Conservation (phyloP, 108 stramenopile genomes). For the Aurantiochytrium sp. region DNA sequence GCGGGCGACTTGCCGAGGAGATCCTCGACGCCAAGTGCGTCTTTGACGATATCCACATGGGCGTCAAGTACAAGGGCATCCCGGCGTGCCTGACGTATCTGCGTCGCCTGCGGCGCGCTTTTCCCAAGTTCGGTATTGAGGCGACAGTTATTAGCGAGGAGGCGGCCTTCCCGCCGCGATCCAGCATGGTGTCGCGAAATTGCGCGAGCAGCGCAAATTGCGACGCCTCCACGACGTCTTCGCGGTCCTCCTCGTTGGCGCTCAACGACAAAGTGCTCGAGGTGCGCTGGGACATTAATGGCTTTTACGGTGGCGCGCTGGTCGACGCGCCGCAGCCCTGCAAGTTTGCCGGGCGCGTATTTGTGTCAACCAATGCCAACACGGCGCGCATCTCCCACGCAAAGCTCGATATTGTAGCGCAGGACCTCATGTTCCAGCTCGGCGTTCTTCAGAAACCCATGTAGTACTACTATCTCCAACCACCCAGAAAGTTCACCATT, state of each 20-base stretch:
- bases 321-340: background rate
- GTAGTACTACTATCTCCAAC: background rate
- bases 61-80: slow-evolving; percentile 28
- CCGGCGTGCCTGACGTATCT: background rate
- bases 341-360: background rate
- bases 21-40: slow-evolving; percentile 13
- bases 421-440: background rate
- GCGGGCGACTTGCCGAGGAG: background rate
- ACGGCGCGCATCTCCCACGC: background rate
- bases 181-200: background rate
- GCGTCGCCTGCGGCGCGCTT: background rate
- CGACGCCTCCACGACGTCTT: background rate
- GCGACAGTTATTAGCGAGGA: background rate
- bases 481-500: background rate
- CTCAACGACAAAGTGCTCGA: background rate
- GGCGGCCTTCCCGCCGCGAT: background rate
- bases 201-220: background rate
- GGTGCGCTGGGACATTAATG: background rate
- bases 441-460: slow-evolving; percentile 1
- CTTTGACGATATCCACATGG: slow-evolving; percentile 30
- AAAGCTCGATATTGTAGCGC: slow-evolving; percentile 2
- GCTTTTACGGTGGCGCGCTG: background rate
- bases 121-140: background rate
- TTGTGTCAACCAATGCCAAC: background rate
- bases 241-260: background rate